These are phyloP conservation scores for Blakeslea trispora DNA, from an alignment of 371 early-diverging fungal species.

Conservation along the genomic window DNA sequence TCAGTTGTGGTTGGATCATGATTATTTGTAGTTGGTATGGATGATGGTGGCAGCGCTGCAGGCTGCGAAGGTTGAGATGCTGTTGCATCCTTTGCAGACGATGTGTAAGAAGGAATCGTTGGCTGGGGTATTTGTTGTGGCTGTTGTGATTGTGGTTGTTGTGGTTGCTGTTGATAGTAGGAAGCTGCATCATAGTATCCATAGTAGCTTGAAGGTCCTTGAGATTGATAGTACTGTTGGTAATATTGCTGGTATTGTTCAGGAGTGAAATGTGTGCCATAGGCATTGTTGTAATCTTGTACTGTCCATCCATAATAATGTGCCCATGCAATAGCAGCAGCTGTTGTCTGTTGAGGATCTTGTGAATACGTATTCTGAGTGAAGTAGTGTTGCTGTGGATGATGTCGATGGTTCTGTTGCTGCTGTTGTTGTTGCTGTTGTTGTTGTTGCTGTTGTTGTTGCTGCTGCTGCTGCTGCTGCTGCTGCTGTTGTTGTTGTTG, in stretches of 20 bases:
- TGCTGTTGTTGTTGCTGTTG: slow-evolving; percentile 6
- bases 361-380: not conserved
- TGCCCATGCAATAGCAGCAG: slow-evolving; percentile 21
- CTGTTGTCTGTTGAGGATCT: slow-evolving; percentile 3
- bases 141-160: slow-evolving; percentile 8
- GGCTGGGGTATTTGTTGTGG: slow-evolving; percentile 10
- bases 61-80: slow-evolving; percentile 9
- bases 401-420: slow-evolving; percentile 6
- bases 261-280: slow-evolving; percentile 19
- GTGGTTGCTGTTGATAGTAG: slow-evolving; percentile 21
- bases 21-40: not conserved
- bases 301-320: slow-evolving; percentile 28
- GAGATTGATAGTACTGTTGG: slow-evolving; percentile 32
- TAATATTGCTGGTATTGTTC: slow-evolving; percentile 33
- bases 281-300: slow-evolving; percentile 18
- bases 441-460: slow-evolving; percentile 4
- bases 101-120: slow-evolving; percentile 8
- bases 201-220: slow-evolving; percentile 20
- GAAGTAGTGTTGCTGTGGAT: slow-evolving; percentile 1
- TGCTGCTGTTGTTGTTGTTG: slow-evolving; percentile 7
- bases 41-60: not conserved
- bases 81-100: not conserved
- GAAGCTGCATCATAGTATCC: slow-evolving; percentile 16
- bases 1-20: too few relatives aligned
- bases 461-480: slow-evolving; percentile 12